Conservation (phyloP, 306 rosid genomes). For the Argentina anserina region DNA sequence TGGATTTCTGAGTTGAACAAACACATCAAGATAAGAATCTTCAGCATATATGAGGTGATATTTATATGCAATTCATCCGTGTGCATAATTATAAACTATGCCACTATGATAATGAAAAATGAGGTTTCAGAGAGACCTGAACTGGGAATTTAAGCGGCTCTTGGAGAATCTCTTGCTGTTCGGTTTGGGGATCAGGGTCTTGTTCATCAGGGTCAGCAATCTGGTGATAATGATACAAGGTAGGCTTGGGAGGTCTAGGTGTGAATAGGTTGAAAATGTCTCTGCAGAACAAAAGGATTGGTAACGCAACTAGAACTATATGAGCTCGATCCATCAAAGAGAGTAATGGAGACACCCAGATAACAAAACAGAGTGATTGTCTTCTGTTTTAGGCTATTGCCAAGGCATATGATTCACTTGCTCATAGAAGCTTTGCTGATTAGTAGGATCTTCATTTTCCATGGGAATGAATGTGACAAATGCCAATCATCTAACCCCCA, state of each 20-base stretch:
- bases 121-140: constrained; percentile 8
- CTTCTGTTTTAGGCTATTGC: neutral
- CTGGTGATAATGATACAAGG: constrained; percentile 22
- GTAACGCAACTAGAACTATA: constrained; percentile 44
- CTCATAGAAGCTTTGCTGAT: neutral
- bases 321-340: constrained; percentile 45
- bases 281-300: constrained; percentile 51
- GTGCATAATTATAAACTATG: neutral
- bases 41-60: neutral
- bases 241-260: constrained; percentile 42
- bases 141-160: constrained; percentile 28
- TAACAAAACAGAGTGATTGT: neutral
- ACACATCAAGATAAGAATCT: neutral
- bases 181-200: constrained; percentile 20
- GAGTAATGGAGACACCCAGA: neutral
- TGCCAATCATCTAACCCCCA: neutral
- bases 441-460: constrained; percentile 5
- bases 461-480: neutral
- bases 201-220: constrained; percentile 6
- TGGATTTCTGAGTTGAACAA: constrained; percentile 35
- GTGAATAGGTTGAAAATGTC: constrained; percentile 52
- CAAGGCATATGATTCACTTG: neutral
- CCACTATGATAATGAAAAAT: neutral
- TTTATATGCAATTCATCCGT: neutral
- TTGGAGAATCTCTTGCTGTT: constrained; percentile 27